These are phyloP conservation scores for Cordyceps cicadae DNA, from an alignment of 2,329 filamentous ascomycete species.

Conservation along the genomic window DNA sequence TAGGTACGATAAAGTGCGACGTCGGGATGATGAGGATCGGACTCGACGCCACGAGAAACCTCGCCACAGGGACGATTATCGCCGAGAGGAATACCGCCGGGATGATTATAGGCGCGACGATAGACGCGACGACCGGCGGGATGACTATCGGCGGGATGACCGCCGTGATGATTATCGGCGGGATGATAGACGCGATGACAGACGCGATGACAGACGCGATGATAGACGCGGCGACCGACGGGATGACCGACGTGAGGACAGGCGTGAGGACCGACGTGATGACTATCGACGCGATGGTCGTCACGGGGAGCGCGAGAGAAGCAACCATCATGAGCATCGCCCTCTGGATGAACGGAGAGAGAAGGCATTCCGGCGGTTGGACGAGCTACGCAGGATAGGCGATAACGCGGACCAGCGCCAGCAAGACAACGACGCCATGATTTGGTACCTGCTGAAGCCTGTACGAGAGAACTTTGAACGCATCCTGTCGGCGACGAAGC, in stretches of 20 bases:
- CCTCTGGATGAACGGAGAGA: conserved; percentile 33
- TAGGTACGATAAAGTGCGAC: conserved; percentile 23
- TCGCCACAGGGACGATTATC: conserved; percentile 19
- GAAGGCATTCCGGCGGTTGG: conserved; percentile 32
- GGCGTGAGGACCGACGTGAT: conserved; percentile 17
- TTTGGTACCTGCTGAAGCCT: conserved; percentile 46
- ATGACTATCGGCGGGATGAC: conserved; percentile 17
- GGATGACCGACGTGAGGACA: conserved; percentile 18
- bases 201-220: conserved; percentile 20
- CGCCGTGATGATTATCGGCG: conserved; percentile 16
- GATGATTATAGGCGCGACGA: conserved; percentile 17
- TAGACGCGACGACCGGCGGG: conserved; percentile 14
- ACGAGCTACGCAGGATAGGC: conserved; percentile 36
- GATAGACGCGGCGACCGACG: conserved; percentile 20
- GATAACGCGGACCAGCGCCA: conserved; percentile 43
- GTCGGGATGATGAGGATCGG: conserved; percentile 22
- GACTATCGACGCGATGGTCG: conserved; percentile 12
- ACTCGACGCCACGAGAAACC: conserved; percentile 17
- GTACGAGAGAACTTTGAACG: conserved; percentile 52
- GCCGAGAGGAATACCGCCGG: conserved; percentile 14
- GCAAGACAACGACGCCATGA: conserved; percentile 37
- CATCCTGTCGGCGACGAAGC: conserved; percentile 53
- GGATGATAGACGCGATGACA: conserved; percentile 19
- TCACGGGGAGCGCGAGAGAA: conserved; percentile 17
- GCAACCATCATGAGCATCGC: conserved; percentile 20